Evolutionary conservation across 768 basidiomycete genomes (phyloP).

Genomic region (Termitomyces sp.): DNA sequence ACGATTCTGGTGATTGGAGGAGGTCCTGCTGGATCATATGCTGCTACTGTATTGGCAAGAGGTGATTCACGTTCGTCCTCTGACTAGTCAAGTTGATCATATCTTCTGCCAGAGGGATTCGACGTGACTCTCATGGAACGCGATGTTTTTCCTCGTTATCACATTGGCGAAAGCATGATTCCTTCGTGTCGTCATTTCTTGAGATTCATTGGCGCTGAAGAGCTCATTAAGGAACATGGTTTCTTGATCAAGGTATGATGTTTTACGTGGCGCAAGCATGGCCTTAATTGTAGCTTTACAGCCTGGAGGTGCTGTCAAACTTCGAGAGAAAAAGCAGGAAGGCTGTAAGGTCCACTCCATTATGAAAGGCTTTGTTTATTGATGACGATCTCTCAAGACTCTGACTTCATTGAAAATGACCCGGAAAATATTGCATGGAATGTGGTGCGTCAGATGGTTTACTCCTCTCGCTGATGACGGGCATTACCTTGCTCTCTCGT

Average conservation of each 20-base stretch:
- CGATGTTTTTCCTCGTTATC: conserved; percentile 42
- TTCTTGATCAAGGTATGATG: conserved; percentile 24
- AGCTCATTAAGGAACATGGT: conserved; percentile 24
- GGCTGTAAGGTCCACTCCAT: conserved; percentile 37
- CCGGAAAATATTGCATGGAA: conserved; percentile 54
- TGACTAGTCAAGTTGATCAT: conserved; percentile 9
- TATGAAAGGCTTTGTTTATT: neutral
- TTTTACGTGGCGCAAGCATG: neutral
- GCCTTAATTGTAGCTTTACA: conserved; percentile 18
- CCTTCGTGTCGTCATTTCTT: conserved; percentile 28
- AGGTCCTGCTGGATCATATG: conserved; percentile 43
- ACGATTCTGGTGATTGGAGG: conserved; percentile 35
- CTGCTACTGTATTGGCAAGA: conserved; percentile 39
- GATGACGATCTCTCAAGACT: conserved; percentile 29
- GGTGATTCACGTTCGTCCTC: conserved; percentile 26
- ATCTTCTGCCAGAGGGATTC: conserved; percentile 23
- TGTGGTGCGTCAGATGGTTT: conserved; percentile 36
- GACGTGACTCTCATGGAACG: conserved; percentile 49
- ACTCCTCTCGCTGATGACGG: neutral
- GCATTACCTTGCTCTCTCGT: neutral
- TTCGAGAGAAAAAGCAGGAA: conserved; percentile 49
- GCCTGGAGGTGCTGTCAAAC: conserved; percentile 60
- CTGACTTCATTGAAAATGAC: conserved; percentile 52
- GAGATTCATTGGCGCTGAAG: conserved; percentile 26
- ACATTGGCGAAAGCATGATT: conserved; percentile 32